Evolutionary conservation across 2,329 filamentous ascomycete genomes (phyloP), one percentile per base, ranked within the genome.

Genomic region (Aureobasidium vineae): DNA sequence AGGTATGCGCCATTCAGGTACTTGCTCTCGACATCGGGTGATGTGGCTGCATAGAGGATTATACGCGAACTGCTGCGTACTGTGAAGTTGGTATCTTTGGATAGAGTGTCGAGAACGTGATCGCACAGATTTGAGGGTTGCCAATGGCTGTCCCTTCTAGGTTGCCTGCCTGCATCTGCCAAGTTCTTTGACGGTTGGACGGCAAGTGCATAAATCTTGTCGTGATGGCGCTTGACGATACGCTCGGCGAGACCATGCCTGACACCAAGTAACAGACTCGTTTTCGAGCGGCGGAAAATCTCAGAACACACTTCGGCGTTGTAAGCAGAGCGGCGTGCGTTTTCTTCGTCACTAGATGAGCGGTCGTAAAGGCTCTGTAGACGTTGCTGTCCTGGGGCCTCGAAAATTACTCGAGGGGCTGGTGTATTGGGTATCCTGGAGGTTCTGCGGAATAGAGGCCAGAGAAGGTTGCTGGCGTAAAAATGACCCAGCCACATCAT

Each of bases 401-500:
- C 76, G 41, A 78, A 77, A 16, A 81, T 78, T 5, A 82, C 77
- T 1, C 79, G 72, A 0, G 79, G 79, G 0, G 76, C 73, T 0
- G 75, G 73, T 0, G 74, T 75, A 8, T 73, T 72, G 2, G 75
- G 73, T 49, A 77, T 65, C 56, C 75, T 75, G 6, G 76, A 75
- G 1, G 79, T 82, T 71, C 77, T 79, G 23, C 78, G 71, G 13
- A 82, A 68, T 0, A 81, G 65, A 8, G 79, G 79, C 72, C 78
- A 82, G 0, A 82, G 74, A 49, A 76, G 73, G 65, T 81, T 81
- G 63, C 70, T 70, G 6, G 72, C 78, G 66, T 81, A 81, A 67
- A 78, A 81, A 16, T 82, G 79, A 0, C 79, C 79, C 11, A 80
- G 72, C 73, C 77, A 79, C 70, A 80, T 81, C 69, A 81, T 78